Conservation (phyloP, 306 rosid genomes). For the Acacia acuminata region DNA sequence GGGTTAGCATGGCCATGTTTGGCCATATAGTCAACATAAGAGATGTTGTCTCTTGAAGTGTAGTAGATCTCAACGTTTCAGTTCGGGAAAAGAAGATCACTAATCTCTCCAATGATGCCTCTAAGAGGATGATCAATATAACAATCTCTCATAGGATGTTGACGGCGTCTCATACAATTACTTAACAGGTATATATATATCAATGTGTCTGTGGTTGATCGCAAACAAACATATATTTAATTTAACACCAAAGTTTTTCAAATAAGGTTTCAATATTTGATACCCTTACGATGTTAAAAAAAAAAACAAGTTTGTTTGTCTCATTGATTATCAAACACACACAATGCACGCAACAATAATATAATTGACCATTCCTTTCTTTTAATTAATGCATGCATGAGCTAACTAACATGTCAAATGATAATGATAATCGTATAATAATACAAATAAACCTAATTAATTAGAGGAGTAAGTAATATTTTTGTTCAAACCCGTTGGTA, state of each 20-base stretch:
- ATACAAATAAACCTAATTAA: neutral
- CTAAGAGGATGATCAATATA: too few relatives aligned
- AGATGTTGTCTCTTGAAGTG: too few relatives aligned
- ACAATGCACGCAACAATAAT: neutral
- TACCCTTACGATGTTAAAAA: neutral
- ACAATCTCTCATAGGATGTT: too few relatives aligned
- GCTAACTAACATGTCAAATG: constrained; percentile 24
- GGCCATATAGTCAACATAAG: too few relatives aligned
- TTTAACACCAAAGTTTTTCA: neutral
- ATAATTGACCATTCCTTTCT: neutral
- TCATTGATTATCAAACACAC: constrained; percentile 9
- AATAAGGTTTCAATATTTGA: neutral
- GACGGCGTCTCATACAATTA: too few relatives aligned
- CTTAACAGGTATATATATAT: too few relatives aligned
- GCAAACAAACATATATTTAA: neutral
- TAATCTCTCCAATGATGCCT: too few relatives aligned
- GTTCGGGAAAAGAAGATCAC: too few relatives aligned
- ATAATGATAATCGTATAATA: too few relatives aligned
- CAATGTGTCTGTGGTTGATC: neutral
- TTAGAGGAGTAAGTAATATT: neutral
- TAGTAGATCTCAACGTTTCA: too few relatives aligned
- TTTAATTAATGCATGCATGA: neutral
- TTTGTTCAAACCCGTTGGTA: neutral
- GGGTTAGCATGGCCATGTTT: too few relatives aligned
- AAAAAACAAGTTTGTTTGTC: constrained; percentile 24